Percentiles rank a stretch among this genome's conserved stretches.
Evolutionary conservation across 148 eudicot genomes (phyloP).

Genomic region (Gaultheria prostrata): DNA sequence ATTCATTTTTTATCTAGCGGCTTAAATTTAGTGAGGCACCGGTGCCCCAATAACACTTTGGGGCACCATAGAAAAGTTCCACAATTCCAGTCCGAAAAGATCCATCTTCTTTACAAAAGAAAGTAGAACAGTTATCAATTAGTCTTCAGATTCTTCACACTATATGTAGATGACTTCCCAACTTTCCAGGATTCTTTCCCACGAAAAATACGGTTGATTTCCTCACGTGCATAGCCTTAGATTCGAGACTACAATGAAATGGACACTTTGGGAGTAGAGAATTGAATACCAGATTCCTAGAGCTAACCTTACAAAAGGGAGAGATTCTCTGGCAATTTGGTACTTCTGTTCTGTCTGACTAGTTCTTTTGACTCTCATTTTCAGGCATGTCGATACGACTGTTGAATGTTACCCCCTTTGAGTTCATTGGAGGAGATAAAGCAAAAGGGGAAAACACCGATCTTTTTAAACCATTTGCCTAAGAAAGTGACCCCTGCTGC

Average conservation of each 20-base stretch:
- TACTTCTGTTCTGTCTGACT: neutral
- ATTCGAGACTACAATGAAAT: neutral
- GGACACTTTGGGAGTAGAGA: neutral
- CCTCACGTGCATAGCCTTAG: neutral
- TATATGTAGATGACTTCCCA: neutral
- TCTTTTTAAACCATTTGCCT: constrained; percentile 10
- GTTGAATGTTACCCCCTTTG: neutral
- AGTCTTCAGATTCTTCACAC: neutral
- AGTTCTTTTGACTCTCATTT: neutral
- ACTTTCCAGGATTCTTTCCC: neutral
- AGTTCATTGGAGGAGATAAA: constrained; percentile 13
- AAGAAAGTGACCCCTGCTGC: neutral
- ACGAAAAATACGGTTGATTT: too few species aligned
- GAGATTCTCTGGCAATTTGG: constrained; percentile 9
- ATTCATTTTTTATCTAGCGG: too few species aligned
- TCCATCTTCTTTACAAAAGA: neutral
- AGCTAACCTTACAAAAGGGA: neutral
- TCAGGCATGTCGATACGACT: neutral
- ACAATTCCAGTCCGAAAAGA: neutral
- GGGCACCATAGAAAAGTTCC: too few species aligned
- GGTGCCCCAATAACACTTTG: too few species aligned
- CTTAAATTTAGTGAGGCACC: too few species aligned
- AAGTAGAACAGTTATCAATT: neutral
- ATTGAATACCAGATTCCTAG: constrained; percentile 12
- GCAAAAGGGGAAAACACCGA: neutral